Conservation (phyloP, 2,329 filamentous ascomycete species). For the Alternaria sp. region DNA sequence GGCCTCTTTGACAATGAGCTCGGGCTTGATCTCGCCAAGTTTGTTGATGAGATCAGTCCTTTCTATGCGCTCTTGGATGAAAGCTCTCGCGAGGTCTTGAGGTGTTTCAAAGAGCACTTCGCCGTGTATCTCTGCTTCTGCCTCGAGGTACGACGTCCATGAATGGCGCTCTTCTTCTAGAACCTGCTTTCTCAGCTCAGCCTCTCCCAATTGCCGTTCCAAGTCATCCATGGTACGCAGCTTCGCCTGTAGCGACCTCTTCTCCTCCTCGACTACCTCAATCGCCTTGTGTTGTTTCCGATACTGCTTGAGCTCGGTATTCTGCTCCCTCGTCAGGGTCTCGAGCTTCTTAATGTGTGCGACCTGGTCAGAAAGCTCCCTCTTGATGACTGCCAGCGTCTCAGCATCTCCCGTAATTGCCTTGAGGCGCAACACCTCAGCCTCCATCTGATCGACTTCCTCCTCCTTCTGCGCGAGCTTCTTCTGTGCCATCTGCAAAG, state of each 20-base stretch:
- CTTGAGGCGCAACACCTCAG: conserved; percentile 83
- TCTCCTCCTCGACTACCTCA: conserved; percentile 94
- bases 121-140: conserved; percentile 67
- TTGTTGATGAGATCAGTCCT: conserved; percentile 81
- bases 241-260: conserved; percentile 79
- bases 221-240: conserved; percentile 77
- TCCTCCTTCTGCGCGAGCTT: conserved; percentile 74
- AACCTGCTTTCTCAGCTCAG: conserved; percentile 81
- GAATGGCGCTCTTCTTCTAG: conserved; percentile 87
- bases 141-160: conserved; percentile 87
- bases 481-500: conserved; percentile 69
- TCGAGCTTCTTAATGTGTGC: conserved; percentile 89
- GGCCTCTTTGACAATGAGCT: conserved; percentile 78
- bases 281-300: conserved; percentile 85
- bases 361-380: conserved; percentile 89
- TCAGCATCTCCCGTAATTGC: conserved; percentile 88
- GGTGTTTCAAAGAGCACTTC: conserved; percentile 83
- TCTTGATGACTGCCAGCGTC: conserved; percentile 83
- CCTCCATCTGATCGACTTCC: conserved; percentile 77
- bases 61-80: conserved; percentile 83
- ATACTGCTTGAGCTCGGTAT: conserved; percentile 79
- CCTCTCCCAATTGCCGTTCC: conserved; percentile 79
- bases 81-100: conserved; percentile 82
- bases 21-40: conserved; percentile 79
- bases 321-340: conserved; percentile 79